Evolutionary conservation across 2,329 filamentous ascomycete genomes (phyloP).

Genomic region (Apiospora aurea): DNA sequence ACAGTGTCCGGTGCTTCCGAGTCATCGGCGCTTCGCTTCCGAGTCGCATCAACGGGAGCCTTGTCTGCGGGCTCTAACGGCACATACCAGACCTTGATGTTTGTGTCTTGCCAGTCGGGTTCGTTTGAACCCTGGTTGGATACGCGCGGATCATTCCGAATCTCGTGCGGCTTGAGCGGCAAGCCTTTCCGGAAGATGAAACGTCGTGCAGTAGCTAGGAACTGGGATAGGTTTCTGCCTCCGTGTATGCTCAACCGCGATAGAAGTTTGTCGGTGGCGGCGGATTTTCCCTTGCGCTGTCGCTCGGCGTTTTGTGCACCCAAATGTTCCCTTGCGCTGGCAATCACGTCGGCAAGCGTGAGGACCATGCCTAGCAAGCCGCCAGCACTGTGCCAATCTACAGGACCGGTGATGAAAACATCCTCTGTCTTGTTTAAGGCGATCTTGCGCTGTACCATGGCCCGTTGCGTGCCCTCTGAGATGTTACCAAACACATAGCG

Average conservation of each 20-base stretch:
- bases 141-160: slow-evolving; percentile 54
- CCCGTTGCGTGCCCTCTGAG: slow-evolving; percentile 84
- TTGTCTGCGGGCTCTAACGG: slow-evolving; percentile 53
- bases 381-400: slow-evolving; percentile 78
- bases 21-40: slow-evolving; percentile 54
- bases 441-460: slow-evolving; percentile 71
- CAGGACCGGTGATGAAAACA: slow-evolving; percentile 81
- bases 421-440: slow-evolving; percentile 72
- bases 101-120: slow-evolving; percentile 78
- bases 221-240: slow-evolving; percentile 79
- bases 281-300: slow-evolving; percentile 40
- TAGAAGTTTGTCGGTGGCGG: slow-evolving; percentile 29
- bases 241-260: slow-evolving; percentile 73
- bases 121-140: slow-evolving; percentile 52
- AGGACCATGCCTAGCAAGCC: slow-evolving; percentile 87
- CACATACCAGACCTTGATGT: slow-evolving; percentile 86
- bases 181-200: slow-evolving; percentile 89
- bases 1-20: slow-evolving; percentile 38
- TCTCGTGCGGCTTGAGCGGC: slow-evolving; percentile 75
- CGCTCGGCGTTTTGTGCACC: slow-evolving; percentile 50
- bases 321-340: slow-evolving; percentile 52
- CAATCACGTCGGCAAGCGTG: slow-evolving; percentile 75
- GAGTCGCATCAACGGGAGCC: slow-evolving; percentile 32
- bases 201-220: slow-evolving; percentile 79
- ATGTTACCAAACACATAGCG: slow-evolving; percentile 87